These are phyloP conservation scores for Geum urbanum DNA, from an alignment of 306 rosid genomes.

Conservation along the genomic window DNA sequence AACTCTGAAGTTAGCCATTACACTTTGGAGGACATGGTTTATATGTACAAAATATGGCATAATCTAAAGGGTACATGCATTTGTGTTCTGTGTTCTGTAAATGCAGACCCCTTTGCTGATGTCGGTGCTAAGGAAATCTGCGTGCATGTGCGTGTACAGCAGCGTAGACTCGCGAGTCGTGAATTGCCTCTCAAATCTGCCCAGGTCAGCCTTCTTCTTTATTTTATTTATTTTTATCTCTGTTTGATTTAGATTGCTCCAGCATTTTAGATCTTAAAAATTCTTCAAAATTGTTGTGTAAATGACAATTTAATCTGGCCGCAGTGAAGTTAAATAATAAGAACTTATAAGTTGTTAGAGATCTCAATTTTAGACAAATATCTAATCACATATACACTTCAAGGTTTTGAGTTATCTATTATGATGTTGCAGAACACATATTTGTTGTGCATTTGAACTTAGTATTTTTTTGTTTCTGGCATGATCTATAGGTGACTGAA, in stretches of 20 bases:
- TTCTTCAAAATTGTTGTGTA: not conserved
- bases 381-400: not conserved
- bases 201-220: constrained; percentile 46
- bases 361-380: not conserved
- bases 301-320: constrained; percentile 1
- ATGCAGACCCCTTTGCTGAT: too few species aligned
- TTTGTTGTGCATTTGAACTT: not conserved
- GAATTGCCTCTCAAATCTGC: constrained; percentile 80
- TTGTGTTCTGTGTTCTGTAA: too few species aligned
- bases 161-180: constrained; percentile 57
- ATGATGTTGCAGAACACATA: not conserved
- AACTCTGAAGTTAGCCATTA: too few species aligned
- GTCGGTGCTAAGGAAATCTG: too few species aligned
- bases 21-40: too few species aligned
- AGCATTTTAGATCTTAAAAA: constrained; percentile 7
- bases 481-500: constrained; percentile 48
- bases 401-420: not conserved
- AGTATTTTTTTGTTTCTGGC: not conserved
- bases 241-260: not conserved
- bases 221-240: not conserved
- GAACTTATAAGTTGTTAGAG: not conserved
- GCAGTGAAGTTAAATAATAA: not conserved
- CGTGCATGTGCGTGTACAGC: too few species aligned
- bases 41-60: too few species aligned
- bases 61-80: too few species aligned